phyloP scores from a whole-genome alignment of 1,284 basidiomycete species.

The Malassezia slooffiae region DNA sequence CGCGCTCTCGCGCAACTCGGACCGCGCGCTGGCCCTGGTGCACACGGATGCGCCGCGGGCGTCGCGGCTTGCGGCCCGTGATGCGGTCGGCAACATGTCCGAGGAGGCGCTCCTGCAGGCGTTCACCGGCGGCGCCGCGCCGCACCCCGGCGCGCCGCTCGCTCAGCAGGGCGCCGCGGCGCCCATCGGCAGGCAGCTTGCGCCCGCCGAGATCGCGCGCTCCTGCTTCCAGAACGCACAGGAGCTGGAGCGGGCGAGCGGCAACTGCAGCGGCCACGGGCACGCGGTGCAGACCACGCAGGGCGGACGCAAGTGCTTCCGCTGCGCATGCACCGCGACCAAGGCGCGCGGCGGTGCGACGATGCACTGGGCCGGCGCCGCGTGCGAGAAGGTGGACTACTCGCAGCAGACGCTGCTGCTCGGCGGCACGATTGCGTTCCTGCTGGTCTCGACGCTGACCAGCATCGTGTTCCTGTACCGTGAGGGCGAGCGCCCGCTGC shows the following conservation, averaged over 20 bases:
- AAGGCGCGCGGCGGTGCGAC: conserved; percentile 18
- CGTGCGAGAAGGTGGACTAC: conserved; percentile 41
- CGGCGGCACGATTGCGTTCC: conserved; percentile 19
- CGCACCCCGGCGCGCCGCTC: background rate
- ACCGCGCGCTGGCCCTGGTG: conserved; percentile 8
- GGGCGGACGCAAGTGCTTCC: conserved; percentile 32
- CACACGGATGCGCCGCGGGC: conserved; percentile 1
- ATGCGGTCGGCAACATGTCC: too few species aligned
- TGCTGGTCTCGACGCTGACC: conserved; percentile 20
- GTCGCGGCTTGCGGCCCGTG: background rate
- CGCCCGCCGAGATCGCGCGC: background rate
- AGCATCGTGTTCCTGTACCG: conserved; percentile 26
- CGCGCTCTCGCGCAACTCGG: too few species aligned
- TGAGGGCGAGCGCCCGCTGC: conserved; percentile 27
- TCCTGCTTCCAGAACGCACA: conserved; percentile 23
- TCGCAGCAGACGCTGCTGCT: conserved; percentile 30
- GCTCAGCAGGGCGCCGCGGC: background rate
- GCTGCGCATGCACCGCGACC: conserved; percentile 28
- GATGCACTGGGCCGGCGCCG: conserved; percentile 31
- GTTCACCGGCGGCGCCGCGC: background rate
- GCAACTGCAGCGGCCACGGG: conserved; percentile 33
- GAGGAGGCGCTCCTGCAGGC: background rate
- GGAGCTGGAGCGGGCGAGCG: conserved; percentile 26
- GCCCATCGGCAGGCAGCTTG: background rate
- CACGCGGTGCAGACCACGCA: conserved; percentile 20